These are phyloP conservation scores for Penicillium aurantiogriseum DNA, from an alignment of 2,329 filamentous ascomycete species.

Conservation along the genomic window DNA sequence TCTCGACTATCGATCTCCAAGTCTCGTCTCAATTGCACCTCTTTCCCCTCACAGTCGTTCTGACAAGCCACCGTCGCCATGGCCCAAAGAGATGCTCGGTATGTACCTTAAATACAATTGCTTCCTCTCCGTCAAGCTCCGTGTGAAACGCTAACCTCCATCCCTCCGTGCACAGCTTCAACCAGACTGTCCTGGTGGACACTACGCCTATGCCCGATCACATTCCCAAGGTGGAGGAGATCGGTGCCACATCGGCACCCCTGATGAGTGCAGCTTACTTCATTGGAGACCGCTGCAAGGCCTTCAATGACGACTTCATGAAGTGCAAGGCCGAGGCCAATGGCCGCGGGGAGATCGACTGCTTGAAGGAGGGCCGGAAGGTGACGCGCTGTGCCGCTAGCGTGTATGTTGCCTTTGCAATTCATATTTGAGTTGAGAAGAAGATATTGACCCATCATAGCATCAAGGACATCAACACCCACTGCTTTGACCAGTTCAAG, in stretches of 20 bases:
- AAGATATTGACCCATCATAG: conserved; percentile 47
- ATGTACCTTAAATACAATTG: conserved; percentile 10
- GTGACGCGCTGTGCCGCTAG: conserved; percentile 95
- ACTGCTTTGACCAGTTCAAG: conserved; percentile 87
- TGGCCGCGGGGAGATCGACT: conserved; percentile 88
- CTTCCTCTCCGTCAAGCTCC: not conserved
- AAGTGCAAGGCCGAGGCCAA: conserved; percentile 96
- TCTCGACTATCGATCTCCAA: conserved; percentile 24
- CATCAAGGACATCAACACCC: conserved; percentile 91
- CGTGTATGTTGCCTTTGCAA: conserved; percentile 66
- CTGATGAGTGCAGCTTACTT: conserved; percentile 92
- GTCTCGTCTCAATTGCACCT: conserved; percentile 23
- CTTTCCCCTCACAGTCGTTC: conserved; percentile 14
- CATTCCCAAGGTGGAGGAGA: conserved; percentile 89
- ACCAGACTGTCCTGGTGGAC: conserved; percentile 89
- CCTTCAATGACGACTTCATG: conserved; percentile 99
- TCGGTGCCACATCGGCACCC: conserved; percentile 89
- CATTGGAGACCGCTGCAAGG: conserved; percentile 90
- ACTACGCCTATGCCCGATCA: conserved; percentile 89
- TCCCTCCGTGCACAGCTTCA: conserved; percentile 67
- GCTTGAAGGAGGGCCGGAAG: conserved; percentile 92
- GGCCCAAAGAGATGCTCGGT: conserved; percentile 35
- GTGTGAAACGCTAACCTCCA: conserved; percentile 20
- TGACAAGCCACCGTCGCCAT: conserved; percentile 27
- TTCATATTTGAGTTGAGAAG: not conserved